A percentile compares a stretch with the other conserved stretches of the same genome.
Conservation (phyloP, 2,329 filamentous ascomycete species). For the Aspergillus terreus region DNA sequence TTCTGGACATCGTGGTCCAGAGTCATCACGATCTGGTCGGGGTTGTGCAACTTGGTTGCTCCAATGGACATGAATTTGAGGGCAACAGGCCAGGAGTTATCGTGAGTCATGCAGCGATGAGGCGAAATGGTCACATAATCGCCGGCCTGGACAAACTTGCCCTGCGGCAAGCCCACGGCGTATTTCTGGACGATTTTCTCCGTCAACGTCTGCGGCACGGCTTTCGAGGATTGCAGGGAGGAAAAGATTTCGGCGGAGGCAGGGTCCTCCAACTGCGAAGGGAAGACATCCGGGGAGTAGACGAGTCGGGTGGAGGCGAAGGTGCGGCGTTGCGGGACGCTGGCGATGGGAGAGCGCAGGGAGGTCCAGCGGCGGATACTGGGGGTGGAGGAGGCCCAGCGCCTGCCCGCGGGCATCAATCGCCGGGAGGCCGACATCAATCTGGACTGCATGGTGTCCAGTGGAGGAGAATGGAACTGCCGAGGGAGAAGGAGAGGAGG, state of each 20-base stretch:
- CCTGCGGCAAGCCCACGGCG: slow-evolving; percentile 68
- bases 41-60: slow-evolving; percentile 68
- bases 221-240: slow-evolving; percentile 59
- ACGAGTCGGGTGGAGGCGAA: slow-evolving; percentile 25
- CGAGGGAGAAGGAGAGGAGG: neutral
- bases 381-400: slow-evolving; percentile 11
- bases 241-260: slow-evolving; percentile 69
- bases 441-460: slow-evolving; percentile 14
- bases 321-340: slow-evolving; percentile 23
- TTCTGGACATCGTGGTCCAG: slow-evolving; percentile 90
- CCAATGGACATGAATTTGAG: slow-evolving; percentile 81
- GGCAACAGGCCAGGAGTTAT: slow-evolving; percentile 74
- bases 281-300: slow-evolving; percentile 54
- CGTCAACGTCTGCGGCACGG: slow-evolving; percentile 70
- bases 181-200: slow-evolving; percentile 90
- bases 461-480: neutral
- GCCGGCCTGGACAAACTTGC: slow-evolving; percentile 71
- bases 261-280: slow-evolving; percentile 59
- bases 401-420: slow-evolving; percentile 17
- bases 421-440: slow-evolving; percentile 12
- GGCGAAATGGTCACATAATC: slow-evolving; percentile 79
- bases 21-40: slow-evolving; percentile 73
- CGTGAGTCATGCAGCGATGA: slow-evolving; percentile 77
- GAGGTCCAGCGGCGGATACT: slow-evolving; percentile 14
- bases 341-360: slow-evolving; percentile 20